These are phyloP conservation scores for Gamsiella multidivaricata DNA, from an alignment of 192 early-diverging fungal genomes.

Conservation along the genomic window DNA sequence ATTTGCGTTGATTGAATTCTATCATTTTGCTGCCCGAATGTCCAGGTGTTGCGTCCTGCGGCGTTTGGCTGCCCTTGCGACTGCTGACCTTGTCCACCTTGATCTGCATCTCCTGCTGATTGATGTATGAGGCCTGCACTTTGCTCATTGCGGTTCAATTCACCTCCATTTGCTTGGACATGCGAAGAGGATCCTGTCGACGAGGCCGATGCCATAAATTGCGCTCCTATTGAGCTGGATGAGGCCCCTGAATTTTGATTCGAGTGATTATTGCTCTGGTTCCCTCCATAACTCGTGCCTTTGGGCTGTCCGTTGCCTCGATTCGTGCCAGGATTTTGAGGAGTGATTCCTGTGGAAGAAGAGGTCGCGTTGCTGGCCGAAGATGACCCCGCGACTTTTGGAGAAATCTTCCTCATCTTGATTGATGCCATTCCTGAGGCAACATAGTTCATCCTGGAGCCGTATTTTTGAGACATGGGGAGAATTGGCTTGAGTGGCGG, in stretches of 20 bases:
- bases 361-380: neutral
- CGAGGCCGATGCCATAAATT: too few species aligned
- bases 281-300: neutral
- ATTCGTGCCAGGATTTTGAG: neutral
- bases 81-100: too few species aligned
- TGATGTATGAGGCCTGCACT: too few species aligned
- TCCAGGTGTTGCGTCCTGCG: too few species aligned
- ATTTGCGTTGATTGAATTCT: neutral
- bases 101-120: too few species aligned
- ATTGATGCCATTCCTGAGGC: constrained; percentile 13
- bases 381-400: constrained; percentile 15
- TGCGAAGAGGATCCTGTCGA: too few species aligned
- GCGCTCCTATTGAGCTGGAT: too few species aligned
- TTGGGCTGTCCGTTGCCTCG: neutral
- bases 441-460: constrained; percentile 18
- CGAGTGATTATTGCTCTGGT: too few species aligned
- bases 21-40: neutral
- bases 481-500: constrained; percentile 40
- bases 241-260: neutral
- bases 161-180: too few species aligned
- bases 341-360: neutral
- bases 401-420: constrained; percentile 42
- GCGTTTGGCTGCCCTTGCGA: too few species aligned
- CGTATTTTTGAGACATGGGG: constrained; percentile 48
- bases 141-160: too few species aligned